Base-by-base conservation (phyloP, 768 basidiomycete genomes). In the Tephrocybe sp. region DNA sequence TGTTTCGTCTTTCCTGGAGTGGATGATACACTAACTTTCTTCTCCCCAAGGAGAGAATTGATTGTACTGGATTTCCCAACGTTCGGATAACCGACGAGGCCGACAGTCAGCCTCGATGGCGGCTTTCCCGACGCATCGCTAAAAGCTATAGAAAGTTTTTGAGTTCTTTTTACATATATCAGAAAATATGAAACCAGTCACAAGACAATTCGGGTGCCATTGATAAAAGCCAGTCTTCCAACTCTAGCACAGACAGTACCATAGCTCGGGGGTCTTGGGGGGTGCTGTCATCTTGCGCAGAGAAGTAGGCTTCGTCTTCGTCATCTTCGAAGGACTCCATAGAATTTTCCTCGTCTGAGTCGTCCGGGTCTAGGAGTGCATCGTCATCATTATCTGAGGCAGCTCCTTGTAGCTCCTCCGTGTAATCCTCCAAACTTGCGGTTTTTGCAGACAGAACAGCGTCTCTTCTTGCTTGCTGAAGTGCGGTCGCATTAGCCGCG, bases 1-100 rank as follows among this genome's bases (percentile, higher is more conserved):
- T 99, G 96, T 64, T 99, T 99, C 12, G 97, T 99, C 72, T 98
- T 91, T 54, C 97, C 97, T 0, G 97, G 97, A 0, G 97, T 99
- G 0, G 96, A 86, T 4, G 96, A 98, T 22, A 99, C 97, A 63
- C 93, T 97, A 55, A 99, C 97, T 77, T 91, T 93, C 74, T 97
- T 96, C 65, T 93, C 89, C 30, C 96, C 97, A 5, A 99, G 77
- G 6, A 99, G 78, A 5, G 96, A 89, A 65, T 99, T 99, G 61
- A 99, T 95, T 5, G 97, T 94, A 53, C 92, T 95, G 0, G 96
- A 98, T 69, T 99, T 99, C 13, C 97, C 97, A 19, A 98, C 96
- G 62, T 99, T 99, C 0, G 97, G 97, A 64, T 99, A 98, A 24
- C 97, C 97, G 34, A 99, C 97, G 12, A 99, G 82, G 26, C 93